Percentiles rank a stretch among this genome's conserved stretches.
These are phyloP conservation scores for Gossypium gossypioides DNA, from an alignment of 441 rosid genomes.

Conservation along the genomic window DNA sequence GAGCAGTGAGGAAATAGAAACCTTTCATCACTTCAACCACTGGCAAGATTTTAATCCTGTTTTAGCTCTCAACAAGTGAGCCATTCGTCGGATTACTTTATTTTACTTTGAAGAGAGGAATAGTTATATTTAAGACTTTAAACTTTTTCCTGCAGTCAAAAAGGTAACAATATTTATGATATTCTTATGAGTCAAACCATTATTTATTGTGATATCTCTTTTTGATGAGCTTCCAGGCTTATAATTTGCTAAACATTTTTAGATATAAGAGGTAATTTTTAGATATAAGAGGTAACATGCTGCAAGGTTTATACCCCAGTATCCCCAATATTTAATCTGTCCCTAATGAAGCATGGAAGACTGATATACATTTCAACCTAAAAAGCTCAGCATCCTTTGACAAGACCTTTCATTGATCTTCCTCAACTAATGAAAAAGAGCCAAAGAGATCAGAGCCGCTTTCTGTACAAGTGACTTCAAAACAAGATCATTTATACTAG, in stretches of 20 bases:
- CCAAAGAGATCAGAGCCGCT: background rate
- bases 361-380: constrained; percentile 1
- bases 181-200: background rate
- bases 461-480: background rate
- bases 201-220: background rate
- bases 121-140: background rate
- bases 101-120: background rate
- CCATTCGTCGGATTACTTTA: background rate
- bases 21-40: background rate
- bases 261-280: background rate
- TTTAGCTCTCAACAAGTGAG: background rate
- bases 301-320: background rate
- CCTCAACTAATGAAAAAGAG: background rate
- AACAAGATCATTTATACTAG: background rate
- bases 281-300: background rate
- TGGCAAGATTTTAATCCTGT: background rate
- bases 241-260: background rate
- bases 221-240: background rate
- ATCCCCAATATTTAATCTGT: background rate
- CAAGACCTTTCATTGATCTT: background rate
- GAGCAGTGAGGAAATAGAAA: background rate
- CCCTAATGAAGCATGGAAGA: background rate
- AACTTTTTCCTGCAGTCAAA: background rate
- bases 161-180: background rate
- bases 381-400: background rate